Evolutionary conservation across 345 rosid species (phyloP).

Genomic region (Moricandia moricandioides): DNA sequence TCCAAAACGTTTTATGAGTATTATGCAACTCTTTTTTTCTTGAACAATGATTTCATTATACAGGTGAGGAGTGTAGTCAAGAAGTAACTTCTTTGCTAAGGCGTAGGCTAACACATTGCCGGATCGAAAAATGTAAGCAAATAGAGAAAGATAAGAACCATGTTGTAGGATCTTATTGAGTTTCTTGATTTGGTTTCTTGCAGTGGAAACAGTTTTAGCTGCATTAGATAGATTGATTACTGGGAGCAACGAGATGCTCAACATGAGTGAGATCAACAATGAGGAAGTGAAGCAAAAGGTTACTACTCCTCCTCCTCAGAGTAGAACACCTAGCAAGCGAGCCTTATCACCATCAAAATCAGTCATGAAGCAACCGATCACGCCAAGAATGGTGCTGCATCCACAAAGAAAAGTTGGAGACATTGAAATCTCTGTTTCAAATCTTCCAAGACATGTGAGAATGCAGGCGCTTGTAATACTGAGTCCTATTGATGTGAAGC

Average conservation of each 20-base stretch:
- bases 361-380: slow-evolving; percentile 21
- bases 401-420: slow-evolving; percentile 23
- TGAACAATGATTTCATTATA: not conserved
- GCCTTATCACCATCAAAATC: slow-evolving; percentile 3
- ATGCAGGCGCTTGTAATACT: slow-evolving; percentile 58
- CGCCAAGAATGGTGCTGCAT: slow-evolving; percentile 37
- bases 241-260: slow-evolving; percentile 46
- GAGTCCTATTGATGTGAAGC: slow-evolving; percentile 60
- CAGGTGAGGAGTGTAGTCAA: not conserved
- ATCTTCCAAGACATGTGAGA: slow-evolving; percentile 35
- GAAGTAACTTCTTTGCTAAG: not conserved
- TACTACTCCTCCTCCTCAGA: slow-evolving; percentile 4
- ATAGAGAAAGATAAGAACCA: too few species aligned
- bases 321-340: not conserved
- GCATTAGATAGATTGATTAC: slow-evolving; percentile 56
- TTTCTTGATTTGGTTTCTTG: slow-evolving; percentile 2
- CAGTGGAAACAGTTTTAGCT: slow-evolving; percentile 54
- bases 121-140: not conserved
- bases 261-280: slow-evolving; percentile 42
- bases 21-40: not conserved
- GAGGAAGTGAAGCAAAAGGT: slow-evolving; percentile 28
- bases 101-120: not conserved
- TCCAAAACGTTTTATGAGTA: not conserved
- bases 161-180: not conserved
- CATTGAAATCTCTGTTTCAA: slow-evolving; percentile 24